Evolutionary conservation across 352 stramenopile genomes (phyloP).

Genomic region (Globisporangium spinosum): DNA sequence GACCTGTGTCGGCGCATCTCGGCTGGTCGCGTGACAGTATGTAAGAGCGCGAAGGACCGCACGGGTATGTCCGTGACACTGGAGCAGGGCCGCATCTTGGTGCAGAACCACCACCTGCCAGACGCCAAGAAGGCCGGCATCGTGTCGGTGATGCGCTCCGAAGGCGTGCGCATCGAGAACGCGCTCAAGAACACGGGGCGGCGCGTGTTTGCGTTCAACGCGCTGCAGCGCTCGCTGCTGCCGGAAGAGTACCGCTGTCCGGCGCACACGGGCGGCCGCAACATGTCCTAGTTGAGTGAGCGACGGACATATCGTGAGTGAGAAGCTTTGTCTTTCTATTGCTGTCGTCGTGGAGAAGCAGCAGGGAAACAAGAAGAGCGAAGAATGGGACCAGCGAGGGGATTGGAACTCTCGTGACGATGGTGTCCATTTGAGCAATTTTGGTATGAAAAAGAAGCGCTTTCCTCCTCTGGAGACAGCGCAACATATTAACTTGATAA

Average conservation of each 20-base stretch:
- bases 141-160: slow-evolving; percentile 78
- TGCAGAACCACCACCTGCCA: slow-evolving; percentile 69
- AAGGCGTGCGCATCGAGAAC: slow-evolving; percentile 85
- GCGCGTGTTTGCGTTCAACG: slow-evolving; percentile 85
- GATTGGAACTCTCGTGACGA: slow-evolving; percentile 4
- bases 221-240: slow-evolving; percentile 73
- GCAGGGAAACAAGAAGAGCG: background rate
- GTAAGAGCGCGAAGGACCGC: slow-evolving; percentile 97
- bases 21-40: slow-evolving; percentile 92
- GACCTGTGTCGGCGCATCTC: slow-evolving; percentile 79
- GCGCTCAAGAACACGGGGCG: slow-evolving; percentile 80
- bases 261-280: slow-evolving; percentile 69
- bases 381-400: slow-evolving; percentile 1
- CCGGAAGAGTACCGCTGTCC: slow-evolving; percentile 84
- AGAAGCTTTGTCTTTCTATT: background rate
- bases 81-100: slow-evolving; percentile 88
- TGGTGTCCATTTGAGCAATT: background rate
- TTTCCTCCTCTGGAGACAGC: background rate
- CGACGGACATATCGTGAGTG: background rate
- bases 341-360: background rate
- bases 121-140: slow-evolving; percentile 74
- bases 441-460: background rate
- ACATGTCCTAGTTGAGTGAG: slow-evolving; percentile 53
- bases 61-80: slow-evolving; percentile 97
- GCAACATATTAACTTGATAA: slow-evolving; percentile 7